Evolutionary conservation across 805 yeast genomes (phyloP).

Genomic region (Candida berthetii): DNA sequence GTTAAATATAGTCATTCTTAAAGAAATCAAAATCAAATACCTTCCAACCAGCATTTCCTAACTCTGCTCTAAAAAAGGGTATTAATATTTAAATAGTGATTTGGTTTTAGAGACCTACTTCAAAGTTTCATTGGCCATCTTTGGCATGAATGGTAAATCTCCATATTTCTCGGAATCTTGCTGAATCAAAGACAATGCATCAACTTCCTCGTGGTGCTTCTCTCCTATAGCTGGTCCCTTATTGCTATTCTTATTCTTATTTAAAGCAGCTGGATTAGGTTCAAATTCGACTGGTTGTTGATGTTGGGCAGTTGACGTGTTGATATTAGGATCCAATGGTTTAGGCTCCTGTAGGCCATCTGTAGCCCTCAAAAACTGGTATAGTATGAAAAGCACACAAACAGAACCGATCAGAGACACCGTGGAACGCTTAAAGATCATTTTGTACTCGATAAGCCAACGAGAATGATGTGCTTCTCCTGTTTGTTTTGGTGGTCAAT

Average conservation of each 20-base stretch:
- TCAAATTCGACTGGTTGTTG: not conserved
- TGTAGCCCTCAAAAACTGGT: conserved; percentile 11
- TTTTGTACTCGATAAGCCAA: not conserved
- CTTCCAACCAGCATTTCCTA: conserved; percentile 90
- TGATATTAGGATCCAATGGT: conserved; percentile 14
- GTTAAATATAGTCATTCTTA: conserved; percentile 4
- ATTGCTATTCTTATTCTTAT: conserved; percentile 33
- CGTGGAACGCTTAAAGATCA: conserved; percentile 5
- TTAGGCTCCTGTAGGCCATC: conserved; percentile 16
- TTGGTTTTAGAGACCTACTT: conserved; percentile 20
- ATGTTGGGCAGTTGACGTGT: conserved; percentile 22
- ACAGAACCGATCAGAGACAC: conserved; percentile 5
- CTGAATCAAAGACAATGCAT: not conserved
- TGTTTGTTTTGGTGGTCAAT: too few relatives aligned
- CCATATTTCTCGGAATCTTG: not conserved
- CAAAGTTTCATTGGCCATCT: conserved; percentile 81
- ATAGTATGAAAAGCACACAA: conserved; percentile 7
- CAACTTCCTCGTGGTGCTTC: not conserved
- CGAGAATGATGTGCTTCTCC: too few relatives aligned
- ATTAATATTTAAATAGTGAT: not conserved
- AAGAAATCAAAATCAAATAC: not conserved
- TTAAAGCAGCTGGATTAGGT: not conserved
- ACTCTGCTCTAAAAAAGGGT: conserved; percentile 47
- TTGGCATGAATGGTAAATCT: conserved; percentile 58
- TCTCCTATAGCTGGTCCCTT: not conserved